Evolutionary conservation across 2,329 filamentous ascomycete genomes (phyloP).

Genomic region (Podosphaera xanthii): DNA sequence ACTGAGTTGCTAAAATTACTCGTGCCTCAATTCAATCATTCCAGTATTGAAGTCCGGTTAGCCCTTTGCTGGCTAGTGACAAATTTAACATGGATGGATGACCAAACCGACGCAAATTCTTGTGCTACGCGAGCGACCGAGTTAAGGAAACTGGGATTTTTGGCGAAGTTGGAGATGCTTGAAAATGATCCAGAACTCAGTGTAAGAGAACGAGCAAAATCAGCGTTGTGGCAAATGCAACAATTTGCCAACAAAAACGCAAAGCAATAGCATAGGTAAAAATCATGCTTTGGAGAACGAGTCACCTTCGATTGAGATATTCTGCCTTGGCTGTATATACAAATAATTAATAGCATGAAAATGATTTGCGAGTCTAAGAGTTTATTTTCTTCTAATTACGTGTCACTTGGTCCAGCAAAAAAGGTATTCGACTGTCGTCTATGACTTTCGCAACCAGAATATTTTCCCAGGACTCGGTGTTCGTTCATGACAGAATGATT

Average conservation of each 20-base stretch:
- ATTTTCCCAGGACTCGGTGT: too few species aligned
- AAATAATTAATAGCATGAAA: neutral
- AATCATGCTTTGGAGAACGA: neutral
- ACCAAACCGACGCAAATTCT: constrained; percentile 39
- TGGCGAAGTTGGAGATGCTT: constrained; percentile 38
- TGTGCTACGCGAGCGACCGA: constrained; percentile 44
- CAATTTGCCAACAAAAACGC: constrained; percentile 5
- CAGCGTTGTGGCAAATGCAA: constrained; percentile 49
- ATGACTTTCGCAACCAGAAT: too few species aligned
- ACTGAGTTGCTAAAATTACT: constrained; percentile 52
- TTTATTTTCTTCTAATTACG: neutral
- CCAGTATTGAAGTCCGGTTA: constrained; percentile 49
- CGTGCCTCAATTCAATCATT: constrained; percentile 49
- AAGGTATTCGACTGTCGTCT: too few species aligned
- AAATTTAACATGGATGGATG: constrained; percentile 69
- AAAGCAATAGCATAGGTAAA: neutral
- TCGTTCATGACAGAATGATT: too few species aligned
- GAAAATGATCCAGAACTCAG: constrained; percentile 54
- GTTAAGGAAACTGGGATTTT: constrained; percentile 49
- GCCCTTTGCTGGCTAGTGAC: constrained; percentile 65
- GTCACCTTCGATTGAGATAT: neutral
- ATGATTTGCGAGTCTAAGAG: neutral
- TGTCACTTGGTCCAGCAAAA: neutral
- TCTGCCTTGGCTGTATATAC: neutral
- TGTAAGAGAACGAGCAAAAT: constrained; percentile 65